Percentiles rank a stretch among this genome's conserved stretches.
phyloP scores from a whole-genome alignment of 495 filamentous ascomycete genomes.

The Staphylotrichum tortipilum region DNA sequence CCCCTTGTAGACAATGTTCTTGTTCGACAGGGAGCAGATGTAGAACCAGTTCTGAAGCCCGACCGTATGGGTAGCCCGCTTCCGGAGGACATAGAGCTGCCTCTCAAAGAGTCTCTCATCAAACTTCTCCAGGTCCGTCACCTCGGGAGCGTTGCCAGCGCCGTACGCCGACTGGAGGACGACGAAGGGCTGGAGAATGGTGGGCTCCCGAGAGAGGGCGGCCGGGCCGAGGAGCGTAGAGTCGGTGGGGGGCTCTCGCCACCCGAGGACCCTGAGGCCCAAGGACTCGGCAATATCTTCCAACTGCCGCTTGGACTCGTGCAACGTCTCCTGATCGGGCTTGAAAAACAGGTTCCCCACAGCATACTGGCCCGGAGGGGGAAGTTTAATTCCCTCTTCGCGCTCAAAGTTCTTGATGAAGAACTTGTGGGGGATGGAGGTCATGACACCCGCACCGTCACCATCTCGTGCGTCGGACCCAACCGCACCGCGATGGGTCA shows the following conservation, averaged over 20 bases:
- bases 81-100: slow-evolving; percentile 89
- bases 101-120: slow-evolving; percentile 82
- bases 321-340: slow-evolving; percentile 77
- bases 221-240: slow-evolving; percentile 89
- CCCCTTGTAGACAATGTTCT: slow-evolving; percentile 99
- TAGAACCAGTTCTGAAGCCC: slow-evolving; percentile 99
- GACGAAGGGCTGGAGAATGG: slow-evolving; percentile 92
- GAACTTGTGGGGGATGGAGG: slow-evolving; percentile 96
- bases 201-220: slow-evolving; percentile 86
- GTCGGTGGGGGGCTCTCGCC: slow-evolving; percentile 92
- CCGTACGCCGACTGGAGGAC: slow-evolving; percentile 84
- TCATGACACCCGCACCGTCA: slow-evolving; percentile 98
- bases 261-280: slow-evolving; percentile 86
- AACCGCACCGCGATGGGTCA: slow-evolving; percentile 98
- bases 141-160: slow-evolving; percentile 70
- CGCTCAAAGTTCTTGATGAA: slow-evolving; percentile 97
- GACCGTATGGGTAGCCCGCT: slow-evolving; percentile 88
- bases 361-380: slow-evolving; percentile 87
- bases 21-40: slow-evolving; percentile 92
- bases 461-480: slow-evolving; percentile 96
- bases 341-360: slow-evolving; percentile 99
- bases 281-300: slow-evolving; percentile 84
- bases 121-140: slow-evolving; percentile 68
- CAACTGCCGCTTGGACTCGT: slow-evolving; percentile 80
- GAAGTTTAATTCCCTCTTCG: slow-evolving; percentile 76